Conservation (phyloP, 345 rosid genomes). For the Populus simonii region DNA sequence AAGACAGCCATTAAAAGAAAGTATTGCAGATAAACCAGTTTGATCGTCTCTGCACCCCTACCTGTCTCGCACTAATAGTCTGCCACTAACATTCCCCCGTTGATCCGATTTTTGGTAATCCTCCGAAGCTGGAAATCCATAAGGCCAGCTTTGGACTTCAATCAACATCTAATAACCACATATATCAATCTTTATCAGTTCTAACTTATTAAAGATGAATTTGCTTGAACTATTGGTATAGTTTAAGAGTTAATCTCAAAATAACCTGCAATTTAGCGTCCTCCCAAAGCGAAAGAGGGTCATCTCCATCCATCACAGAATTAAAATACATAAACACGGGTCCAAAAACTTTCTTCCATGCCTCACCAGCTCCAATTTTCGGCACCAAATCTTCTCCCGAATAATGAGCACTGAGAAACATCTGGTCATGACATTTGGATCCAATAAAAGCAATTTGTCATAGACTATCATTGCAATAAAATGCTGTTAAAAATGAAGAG, state of each 20-base stretch:
- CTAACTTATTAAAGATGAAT: neutral
- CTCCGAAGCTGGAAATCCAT: constrained; percentile 26
- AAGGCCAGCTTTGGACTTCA: constrained; percentile 30
- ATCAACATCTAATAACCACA: constrained; percentile 10
- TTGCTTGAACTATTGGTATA: neutral
- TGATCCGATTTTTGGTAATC: constrained; percentile 20
- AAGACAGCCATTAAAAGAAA: neutral
- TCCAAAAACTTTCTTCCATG: constrained; percentile 22
- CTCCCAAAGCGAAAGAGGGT: constrained; percentile 17
- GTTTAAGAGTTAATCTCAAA: neutral
- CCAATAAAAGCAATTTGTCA: neutral
- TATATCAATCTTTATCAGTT: neutral
- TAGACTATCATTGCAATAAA: no score
- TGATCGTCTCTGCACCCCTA: neutral
- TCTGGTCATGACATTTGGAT: neutral
- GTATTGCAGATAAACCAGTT: neutral
- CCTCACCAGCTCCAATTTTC: constrained; percentile 14
- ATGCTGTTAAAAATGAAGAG: neutral
- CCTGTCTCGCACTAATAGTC: constrained; percentile 26
- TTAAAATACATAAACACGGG: constrained; percentile 21
- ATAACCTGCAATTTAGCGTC: constrained; percentile 19
- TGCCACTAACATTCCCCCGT: constrained; percentile 21
- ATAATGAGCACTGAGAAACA: constrained; percentile 21
- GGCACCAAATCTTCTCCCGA: constrained; percentile 18
- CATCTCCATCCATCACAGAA: neutral